phyloP scores from a whole-genome alignment of 129 eudicot genomes.

The Saussurea involucrata region DNA sequence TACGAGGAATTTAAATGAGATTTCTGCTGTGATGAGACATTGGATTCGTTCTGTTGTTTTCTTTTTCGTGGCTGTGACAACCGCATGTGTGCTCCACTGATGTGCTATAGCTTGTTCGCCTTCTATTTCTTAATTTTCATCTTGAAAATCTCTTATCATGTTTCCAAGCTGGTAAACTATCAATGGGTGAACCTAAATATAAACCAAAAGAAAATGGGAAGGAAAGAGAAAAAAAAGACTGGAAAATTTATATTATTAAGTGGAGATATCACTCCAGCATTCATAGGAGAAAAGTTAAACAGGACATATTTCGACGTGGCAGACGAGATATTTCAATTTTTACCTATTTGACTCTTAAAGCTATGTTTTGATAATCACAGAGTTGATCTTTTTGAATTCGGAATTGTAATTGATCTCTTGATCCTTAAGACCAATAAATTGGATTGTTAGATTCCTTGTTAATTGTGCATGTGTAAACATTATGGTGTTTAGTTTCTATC shows the following conservation, averaged over 20 bases:
- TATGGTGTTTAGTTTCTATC: conserved; percentile 1
- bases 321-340: background rate
- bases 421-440: background rate
- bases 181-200: background rate
- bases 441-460: background rate
- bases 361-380: background rate
- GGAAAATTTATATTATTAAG: background rate
- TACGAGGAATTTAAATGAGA: background rate
- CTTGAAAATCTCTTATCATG: background rate
- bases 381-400: background rate
- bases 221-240: background rate
- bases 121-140: background rate
- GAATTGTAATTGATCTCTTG: background rate
- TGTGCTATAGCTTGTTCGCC: background rate
- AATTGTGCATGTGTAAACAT: conserved; percentile 4
- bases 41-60: background rate
- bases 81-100: background rate
- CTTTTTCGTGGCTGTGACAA: background rate
- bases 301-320: background rate
- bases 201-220: background rate
- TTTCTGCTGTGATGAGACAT: conserved; percentile 9
- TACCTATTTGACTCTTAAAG: background rate
- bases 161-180: background rate
- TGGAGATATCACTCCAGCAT: background rate
- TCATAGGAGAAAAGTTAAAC: background rate